Evolutionary conservation across 2,329 filamentous ascomycete species (phyloP).

Genomic region (Teratosphaeria viscida): DNA sequence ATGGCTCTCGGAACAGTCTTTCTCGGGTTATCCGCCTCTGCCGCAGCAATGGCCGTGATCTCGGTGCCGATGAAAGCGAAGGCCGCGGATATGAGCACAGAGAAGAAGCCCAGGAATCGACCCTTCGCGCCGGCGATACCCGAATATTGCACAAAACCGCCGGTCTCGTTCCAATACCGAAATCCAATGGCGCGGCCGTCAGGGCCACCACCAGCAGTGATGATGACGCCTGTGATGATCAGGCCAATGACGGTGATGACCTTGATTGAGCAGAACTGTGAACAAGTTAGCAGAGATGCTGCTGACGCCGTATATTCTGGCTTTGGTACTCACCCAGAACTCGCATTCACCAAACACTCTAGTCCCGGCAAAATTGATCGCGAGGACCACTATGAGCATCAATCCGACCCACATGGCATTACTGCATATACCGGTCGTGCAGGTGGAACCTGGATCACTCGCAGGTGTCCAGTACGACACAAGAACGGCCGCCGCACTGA

Average conservation of each 20-base stretch:
- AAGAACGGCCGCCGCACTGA: slow-evolving; percentile 16
- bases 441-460: neutral
- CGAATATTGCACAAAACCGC: slow-evolving; percentile 2
- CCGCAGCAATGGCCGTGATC: slow-evolving; percentile 1
- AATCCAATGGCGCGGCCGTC: slow-evolving; percentile 21
- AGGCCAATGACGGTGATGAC: slow-evolving; percentile 45
- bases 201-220: slow-evolving; percentile 32
- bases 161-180: slow-evolving; percentile 11
- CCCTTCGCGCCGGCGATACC: slow-evolving; percentile 10
- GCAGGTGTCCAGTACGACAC: slow-evolving; percentile 12
- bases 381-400: neutral
- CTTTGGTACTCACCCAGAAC: neutral
- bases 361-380: neutral
- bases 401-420: slow-evolving; percentile 3
- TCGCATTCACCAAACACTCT: slow-evolving; percentile 1
- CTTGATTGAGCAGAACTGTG: slow-evolving; percentile 22
- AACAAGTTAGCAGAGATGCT: neutral
- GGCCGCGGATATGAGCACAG: slow-evolving; percentile 11
- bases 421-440: neutral
- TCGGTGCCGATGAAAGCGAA: slow-evolving; percentile 6
- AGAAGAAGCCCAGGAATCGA: slow-evolving; percentile 21
- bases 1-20: slow-evolving; percentile 1
- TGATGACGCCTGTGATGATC: slow-evolving; percentile 50
- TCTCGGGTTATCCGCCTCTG: neutral
- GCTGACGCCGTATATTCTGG: neutral